Evolutionary conservation across 2,329 filamentous ascomycete species (phyloP), one percentile per base, ranked within the genome.

Genomic region (Ophiostoma sp.): DNA sequence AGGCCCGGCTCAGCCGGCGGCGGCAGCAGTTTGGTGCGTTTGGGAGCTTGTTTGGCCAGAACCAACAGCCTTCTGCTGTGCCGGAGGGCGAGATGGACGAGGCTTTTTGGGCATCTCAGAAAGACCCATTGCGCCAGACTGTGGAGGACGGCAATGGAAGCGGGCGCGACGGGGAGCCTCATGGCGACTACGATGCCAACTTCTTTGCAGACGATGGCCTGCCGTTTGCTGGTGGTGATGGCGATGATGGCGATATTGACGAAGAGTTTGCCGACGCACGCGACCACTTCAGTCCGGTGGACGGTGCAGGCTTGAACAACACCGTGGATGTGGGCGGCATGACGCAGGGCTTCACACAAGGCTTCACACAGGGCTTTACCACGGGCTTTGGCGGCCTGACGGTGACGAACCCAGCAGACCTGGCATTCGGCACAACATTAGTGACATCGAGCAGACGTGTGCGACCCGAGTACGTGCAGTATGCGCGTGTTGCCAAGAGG

Each of bases 191-290:
- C 78, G 93, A 98, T 76, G 94, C 95, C 69, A 91, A 98, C 78
- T 99, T 98, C 84, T 99, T 98, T 81, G 90, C 95, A 74, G 95
- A 98, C 75, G 91, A 94, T 73, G 89, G 85, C 1, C 81, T 93
- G 72, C 88, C 89, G 1, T 85, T 92, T 74, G 81, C 85, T 1
- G 88, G 85, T 11, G 87, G 82, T 11, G 69, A 70, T 18, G 88
- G 89, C 58, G 89, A 91, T 67, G 88, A 90, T 64, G 89, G 90
- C 65, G 76, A 90, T 66, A 75, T 84, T 62, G 89, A 77, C 68
- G 76, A 85, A 70, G 89, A 90, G 74, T 95, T 95, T 77, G 89
- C 90, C 4, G 91, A 95, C 76, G 91, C 91, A 42, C 82, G 89
- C 63, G 91, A 95, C 73, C 87, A 91, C 73, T 90, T 94, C 76